Conservation (phyloP, 176 grass and related monocot genomes). For the Oryza glaberrima region DNA sequence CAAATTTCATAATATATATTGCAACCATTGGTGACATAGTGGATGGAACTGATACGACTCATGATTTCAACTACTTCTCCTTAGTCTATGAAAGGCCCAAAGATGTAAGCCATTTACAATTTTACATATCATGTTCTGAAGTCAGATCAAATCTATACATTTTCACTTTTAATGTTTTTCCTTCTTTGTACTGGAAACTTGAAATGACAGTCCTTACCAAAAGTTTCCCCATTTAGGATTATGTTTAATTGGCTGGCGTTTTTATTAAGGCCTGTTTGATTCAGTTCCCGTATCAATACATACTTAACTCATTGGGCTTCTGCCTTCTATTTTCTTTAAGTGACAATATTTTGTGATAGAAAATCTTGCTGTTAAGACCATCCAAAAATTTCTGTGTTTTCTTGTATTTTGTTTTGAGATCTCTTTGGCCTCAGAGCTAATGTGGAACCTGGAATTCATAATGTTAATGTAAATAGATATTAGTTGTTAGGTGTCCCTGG, state of each 20-base stretch:
- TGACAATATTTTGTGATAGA: constrained; percentile 1
- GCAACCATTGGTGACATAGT: constrained; percentile 97
- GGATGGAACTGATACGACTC: constrained; percentile 95
- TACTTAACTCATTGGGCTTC: background rate
- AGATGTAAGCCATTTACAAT: constrained; percentile 74
- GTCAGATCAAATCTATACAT: constrained; percentile 24
- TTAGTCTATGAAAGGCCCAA: constrained; percentile 90
- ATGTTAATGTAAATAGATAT: constrained; percentile 27
- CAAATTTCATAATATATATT: constrained; percentile 94
- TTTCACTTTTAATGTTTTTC: constrained; percentile 21
- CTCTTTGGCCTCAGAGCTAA: constrained; percentile 22
- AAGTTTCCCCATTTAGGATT: constrained; percentile 25
- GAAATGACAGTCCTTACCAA: background rate
- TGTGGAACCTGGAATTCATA: constrained; percentile 9
- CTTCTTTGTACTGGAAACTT: constrained; percentile 6
- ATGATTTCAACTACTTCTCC: constrained; percentile 99
- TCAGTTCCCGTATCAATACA: background rate
- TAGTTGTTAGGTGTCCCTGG: constrained; percentile 17
- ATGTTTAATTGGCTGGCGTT: constrained; percentile 12
- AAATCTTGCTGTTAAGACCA: background rate
- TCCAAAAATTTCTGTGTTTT: constrained; percentile 26
- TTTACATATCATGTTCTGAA: constrained; percentile 23
- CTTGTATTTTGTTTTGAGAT: background rate
- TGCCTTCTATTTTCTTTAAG: constrained; percentile 11
- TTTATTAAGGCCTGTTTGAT: constrained; percentile 33